Conservation (phyloP, 768 basidiomycete genomes). For the Mycena chlorophos region DNA sequence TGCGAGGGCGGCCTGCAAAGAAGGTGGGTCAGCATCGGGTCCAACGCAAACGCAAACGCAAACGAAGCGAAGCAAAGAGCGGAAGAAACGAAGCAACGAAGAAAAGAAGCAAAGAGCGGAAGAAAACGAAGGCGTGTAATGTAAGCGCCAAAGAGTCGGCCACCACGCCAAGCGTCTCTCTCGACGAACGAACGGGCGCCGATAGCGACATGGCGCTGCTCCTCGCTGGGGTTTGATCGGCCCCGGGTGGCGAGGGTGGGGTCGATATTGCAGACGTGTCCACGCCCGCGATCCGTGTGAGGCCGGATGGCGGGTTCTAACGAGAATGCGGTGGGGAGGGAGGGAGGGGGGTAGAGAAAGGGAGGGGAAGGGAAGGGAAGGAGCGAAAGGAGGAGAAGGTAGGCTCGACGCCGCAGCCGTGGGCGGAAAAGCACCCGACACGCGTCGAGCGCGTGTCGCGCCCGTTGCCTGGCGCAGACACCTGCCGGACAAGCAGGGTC, state of each 20-base stretch:
- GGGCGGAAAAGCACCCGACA: no score
- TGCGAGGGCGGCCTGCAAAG: constrained; percentile 65
- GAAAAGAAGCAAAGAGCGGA: constrained; percentile 17
- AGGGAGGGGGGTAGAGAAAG: no score
- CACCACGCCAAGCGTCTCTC: constrained; percentile 44
- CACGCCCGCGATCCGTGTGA: constrained; percentile 87
- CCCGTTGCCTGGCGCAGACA: no score
- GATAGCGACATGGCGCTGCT: constrained; percentile 78
- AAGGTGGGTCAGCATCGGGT: constrained; percentile 32
- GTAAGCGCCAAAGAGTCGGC: constrained; percentile 78
- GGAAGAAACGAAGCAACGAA: constrained; percentile 19
- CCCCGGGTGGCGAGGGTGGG: constrained; percentile 42
- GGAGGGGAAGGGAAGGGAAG: background rate
- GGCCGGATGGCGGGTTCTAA: constrained; percentile 87
- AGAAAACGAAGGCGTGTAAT: constrained; percentile 34
- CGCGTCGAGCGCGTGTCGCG: no score
- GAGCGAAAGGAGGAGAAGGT: no score
- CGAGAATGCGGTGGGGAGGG: constrained; percentile 79
- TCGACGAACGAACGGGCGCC: constrained; percentile 69
- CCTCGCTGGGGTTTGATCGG: constrained; percentile 62
- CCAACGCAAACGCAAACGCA: no score
- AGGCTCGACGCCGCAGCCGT: no score
- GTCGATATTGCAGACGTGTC: constrained; percentile 87
- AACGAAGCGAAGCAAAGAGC: no score
- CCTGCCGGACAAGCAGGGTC: no score